phyloP scores from a whole-genome alignment of 2,329 filamentous ascomycete species.

The Chrysoporthe deuterocubensis region DNA sequence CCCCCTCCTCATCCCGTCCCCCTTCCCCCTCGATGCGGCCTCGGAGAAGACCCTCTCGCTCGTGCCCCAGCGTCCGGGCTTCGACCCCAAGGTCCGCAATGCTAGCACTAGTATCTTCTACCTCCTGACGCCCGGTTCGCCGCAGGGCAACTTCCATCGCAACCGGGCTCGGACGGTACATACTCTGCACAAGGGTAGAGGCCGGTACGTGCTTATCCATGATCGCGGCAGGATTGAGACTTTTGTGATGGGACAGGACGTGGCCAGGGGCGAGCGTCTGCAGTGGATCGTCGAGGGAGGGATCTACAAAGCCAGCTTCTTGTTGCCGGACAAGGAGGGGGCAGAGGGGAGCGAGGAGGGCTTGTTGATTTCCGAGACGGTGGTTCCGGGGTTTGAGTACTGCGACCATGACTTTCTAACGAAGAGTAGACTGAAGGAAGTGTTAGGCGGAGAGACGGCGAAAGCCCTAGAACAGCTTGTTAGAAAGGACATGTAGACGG shows the following conservation, averaged over 20 bases:
- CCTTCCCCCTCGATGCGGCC: slow-evolving; percentile 49
- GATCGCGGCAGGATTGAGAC: slow-evolving; percentile 61
- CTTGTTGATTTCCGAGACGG: slow-evolving; percentile 69
- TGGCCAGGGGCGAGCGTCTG: slow-evolving; percentile 61
- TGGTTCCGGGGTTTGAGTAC: slow-evolving; percentile 70
- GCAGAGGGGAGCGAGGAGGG: slow-evolving; percentile 46
- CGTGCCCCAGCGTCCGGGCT: slow-evolving; percentile 41
- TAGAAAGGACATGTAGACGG: slow-evolving; percentile 30
- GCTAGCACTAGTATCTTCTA: slow-evolving; percentile 69
- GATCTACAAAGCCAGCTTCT: slow-evolving; percentile 67
- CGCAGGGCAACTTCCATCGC: slow-evolving; percentile 65
- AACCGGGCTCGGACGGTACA: slow-evolving; percentile 67
- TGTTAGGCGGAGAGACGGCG: slow-evolving; percentile 56
- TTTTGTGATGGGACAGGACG: slow-evolving; percentile 64
- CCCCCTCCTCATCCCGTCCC: slow-evolving; percentile 55
- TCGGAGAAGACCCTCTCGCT: slow-evolving; percentile 41
- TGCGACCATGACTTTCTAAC: slow-evolving; percentile 70
- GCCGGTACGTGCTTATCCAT: slow-evolving; percentile 67
- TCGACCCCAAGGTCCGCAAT: slow-evolving; percentile 49
- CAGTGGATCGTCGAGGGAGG: slow-evolving; percentile 73
- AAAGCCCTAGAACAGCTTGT: slow-evolving; percentile 53
- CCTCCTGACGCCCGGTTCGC: slow-evolving; percentile 58
- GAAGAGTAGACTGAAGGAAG: slow-evolving; percentile 49
- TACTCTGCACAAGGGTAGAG: slow-evolving; percentile 65
- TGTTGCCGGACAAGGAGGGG: slow-evolving; percentile 51